Base-by-base conservation (phyloP, 257 asterid species). In the Solanum tarapatanum region DNA sequence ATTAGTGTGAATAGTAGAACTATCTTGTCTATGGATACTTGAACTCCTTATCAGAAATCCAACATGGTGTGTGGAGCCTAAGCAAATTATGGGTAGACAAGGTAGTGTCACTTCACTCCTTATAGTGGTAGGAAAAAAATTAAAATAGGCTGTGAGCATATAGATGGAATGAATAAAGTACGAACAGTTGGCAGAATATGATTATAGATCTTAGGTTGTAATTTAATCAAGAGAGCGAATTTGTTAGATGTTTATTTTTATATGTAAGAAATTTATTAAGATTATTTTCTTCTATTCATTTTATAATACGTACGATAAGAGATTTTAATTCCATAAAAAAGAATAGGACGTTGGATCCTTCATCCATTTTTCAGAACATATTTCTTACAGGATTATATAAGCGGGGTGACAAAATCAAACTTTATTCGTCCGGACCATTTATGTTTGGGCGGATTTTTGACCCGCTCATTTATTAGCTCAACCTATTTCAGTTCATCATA, bases 391-490 rank as follows among this genome's bases (percentile, higher is more conserved):
- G n/a, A 55, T 6, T 55, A 0, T 17, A 55, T 19, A 7, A 19
- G 9, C 0, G 2, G 64, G 10, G 24, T 0, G 10, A 19, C 2
- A 55, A 17, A 55, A 55, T 55, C 4, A 17, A 55, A 19, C 11
- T 19, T 11, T 2, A 55, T 55, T 55, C 4, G 0, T 55, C 11
- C n/a, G 2, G 11, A 17, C 1, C n/a, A 55, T 55, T 55, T 55
- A 55, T 2, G 0, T 5, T 48, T 48, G 60, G 21, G 3, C 3
- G 3, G n/a, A 0, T 51, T 17, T 16, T 0, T 51, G 9, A 6
- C 4, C n/a, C n/a, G 4, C 24, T 60, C 12, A 21, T 60, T 60
- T 60, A 60, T 23, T 23, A 60, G 10, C 13, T 60, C 24, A 60
- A 60, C 11, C 28, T 60, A 60, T 60, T 21, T 48, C 0, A 48